A percentile compares a stretch with the other conserved stretches of the same genome.
Conservation (phyloP, 2,329 filamentous ascomycete species). For the Phialemoniopsis sp. region DNA sequence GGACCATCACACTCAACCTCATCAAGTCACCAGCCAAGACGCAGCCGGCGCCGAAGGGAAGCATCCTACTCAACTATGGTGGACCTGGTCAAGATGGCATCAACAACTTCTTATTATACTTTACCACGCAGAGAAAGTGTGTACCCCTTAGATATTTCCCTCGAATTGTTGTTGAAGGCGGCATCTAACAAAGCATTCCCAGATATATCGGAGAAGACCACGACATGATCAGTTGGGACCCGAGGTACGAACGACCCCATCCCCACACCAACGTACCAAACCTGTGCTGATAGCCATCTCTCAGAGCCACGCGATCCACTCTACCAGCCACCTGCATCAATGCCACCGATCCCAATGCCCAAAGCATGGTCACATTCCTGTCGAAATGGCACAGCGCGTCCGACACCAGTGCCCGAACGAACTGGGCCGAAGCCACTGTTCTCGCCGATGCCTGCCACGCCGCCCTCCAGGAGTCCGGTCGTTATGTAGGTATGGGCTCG, state of each 20-base stretch:
- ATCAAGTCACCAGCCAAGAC: conserved; percentile 5
- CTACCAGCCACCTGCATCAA: too few relatives aligned
- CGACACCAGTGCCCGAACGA: conserved; percentile 10
- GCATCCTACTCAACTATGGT: conserved; percentile 23
- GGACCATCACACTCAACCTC: conserved; percentile 1
- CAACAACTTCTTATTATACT: background rate
- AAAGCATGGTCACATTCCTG: background rate
- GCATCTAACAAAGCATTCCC: too few relatives aligned
- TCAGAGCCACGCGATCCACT: too few relatives aligned
- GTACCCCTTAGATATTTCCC: too few relatives aligned
- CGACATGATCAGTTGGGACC: too few relatives aligned
- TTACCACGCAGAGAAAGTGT: too few relatives aligned
- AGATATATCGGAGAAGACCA: background rate
- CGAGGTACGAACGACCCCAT: too few relatives aligned
- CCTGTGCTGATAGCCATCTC: too few relatives aligned
- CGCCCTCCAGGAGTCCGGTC: conserved; percentile 20
- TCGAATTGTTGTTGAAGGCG: too few relatives aligned
- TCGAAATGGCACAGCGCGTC: conserved; percentile 10
- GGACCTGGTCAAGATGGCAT: conserved; percentile 12
- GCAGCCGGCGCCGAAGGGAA: conserved; percentile 15
- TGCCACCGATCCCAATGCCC: too few relatives aligned
- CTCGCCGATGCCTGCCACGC: conserved; percentile 14
- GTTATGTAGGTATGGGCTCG: conserved; percentile 35
- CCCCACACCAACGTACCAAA: too few relatives aligned
- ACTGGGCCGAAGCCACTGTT: conserved; percentile 16